A percentile compares a stretch with the other conserved stretches of the same genome.
Conservation (phyloP, 2,329 filamentous ascomycete species). For the Colletotrichum cordylinicola region DNA sequence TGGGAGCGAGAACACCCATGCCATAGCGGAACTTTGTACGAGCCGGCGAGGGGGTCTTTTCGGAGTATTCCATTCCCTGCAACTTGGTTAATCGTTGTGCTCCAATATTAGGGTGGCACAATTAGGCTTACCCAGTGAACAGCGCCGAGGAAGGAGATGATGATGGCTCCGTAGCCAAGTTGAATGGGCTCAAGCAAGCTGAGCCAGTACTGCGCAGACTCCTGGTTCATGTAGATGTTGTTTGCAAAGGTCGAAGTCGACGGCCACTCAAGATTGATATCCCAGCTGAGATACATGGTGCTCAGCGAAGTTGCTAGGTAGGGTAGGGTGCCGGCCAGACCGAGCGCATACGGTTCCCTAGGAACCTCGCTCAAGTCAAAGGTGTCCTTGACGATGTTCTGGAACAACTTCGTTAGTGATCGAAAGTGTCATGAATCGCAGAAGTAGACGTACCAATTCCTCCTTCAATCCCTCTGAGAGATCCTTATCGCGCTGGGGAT, state of each 20-base stretch:
- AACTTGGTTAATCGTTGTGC: background rate
- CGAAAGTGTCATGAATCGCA: background rate
- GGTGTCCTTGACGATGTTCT: conserved; percentile 73
- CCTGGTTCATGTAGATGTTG: conserved; percentile 68
- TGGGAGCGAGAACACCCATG: conserved; percentile 80
- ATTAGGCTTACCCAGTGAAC: conserved; percentile 76
- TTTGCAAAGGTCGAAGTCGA: conserved; percentile 70
- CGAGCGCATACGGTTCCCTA: conserved; percentile 70
- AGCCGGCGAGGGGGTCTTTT: conserved; percentile 62
- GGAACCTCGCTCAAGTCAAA: conserved; percentile 71
- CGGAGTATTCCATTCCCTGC: conserved; percentile 79
- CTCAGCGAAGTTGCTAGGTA: conserved; percentile 85
- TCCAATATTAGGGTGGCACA: background rate
- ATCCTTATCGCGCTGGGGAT: conserved; percentile 26
- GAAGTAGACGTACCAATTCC: conserved; percentile 57
- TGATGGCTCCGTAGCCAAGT: conserved; percentile 88
- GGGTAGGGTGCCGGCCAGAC: conserved; percentile 80
- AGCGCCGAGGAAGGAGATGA: conserved; percentile 92
- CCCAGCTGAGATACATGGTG: conserved; percentile 83
- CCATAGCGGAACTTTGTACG: conserved; percentile 82
- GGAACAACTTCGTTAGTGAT: conserved; percentile 11
- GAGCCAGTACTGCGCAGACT: conserved; percentile 75
- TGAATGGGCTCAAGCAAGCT: conserved; percentile 84
- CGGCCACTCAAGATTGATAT: conserved; percentile 73
- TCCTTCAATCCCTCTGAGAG: conserved; percentile 43